Evolutionary conservation across 805 yeast genomes (phyloP).

Genomic region (Kuraishia piskuri): DNA sequence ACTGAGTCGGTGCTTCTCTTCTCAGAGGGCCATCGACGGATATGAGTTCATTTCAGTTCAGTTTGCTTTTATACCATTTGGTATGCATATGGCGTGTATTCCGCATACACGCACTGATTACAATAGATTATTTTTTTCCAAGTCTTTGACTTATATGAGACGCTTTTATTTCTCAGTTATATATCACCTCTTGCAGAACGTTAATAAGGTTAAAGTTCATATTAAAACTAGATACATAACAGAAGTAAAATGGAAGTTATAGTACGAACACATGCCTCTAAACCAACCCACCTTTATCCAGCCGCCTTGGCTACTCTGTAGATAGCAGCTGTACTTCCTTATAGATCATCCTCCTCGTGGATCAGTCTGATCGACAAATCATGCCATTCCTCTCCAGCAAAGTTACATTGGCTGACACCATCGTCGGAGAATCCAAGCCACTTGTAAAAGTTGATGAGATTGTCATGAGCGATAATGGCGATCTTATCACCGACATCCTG

Average conservation of each 20-base stretch:
- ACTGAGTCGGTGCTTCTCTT: background rate
- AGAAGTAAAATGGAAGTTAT: background rate
- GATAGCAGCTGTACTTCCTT: background rate
- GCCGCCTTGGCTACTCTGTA: background rate
- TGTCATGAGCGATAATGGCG: conserved; percentile 62
- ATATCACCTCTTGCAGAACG: background rate
- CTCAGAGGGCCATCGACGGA: background rate
- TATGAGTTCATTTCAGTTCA: background rate
- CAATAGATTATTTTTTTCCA: background rate
- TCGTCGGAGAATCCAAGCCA: conserved; percentile 69
- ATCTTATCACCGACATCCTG: conserved; percentile 80
- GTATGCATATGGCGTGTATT: background rate
- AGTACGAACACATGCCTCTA: background rate
- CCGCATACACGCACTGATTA: background rate
- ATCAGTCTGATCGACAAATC: conserved; percentile 37
- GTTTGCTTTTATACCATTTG: background rate
- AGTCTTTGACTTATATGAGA: background rate
- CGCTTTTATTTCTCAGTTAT: background rate
- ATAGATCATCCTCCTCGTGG: conserved; percentile 32
- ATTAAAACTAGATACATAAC: background rate
- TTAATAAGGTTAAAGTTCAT: background rate
- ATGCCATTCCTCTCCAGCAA: conserved; percentile 55
- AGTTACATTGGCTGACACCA: conserved; percentile 54
- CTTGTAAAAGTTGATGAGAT: conserved; percentile 68
- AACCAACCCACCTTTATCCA: background rate